Evolutionary conservation across 306 rosid species (phyloP).

Genomic region (Sphenostylis stenocarpa): DNA sequence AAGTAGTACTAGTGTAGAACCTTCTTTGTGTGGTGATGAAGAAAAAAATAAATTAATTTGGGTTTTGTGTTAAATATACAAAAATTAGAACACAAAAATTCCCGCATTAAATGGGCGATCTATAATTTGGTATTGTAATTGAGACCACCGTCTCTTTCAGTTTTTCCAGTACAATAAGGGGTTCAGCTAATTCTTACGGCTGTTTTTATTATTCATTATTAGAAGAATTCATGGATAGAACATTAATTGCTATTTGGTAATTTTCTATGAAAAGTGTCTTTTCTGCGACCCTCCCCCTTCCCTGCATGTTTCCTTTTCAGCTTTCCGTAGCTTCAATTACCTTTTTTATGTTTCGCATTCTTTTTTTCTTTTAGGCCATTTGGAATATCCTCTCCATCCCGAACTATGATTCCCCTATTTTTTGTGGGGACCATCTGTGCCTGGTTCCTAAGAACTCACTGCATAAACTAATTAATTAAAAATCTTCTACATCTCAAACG

Average conservation of each 20-base stretch:
- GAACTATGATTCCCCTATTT: constrained; percentile 42
- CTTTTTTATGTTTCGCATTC: constrained; percentile 12
- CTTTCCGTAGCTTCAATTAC: constrained; percentile 37
- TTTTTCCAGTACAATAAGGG: constrained; percentile 26
- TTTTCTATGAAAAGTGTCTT: constrained; percentile 46
- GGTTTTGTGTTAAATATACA: background rate
- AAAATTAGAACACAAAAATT: background rate
- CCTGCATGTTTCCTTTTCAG: constrained; percentile 37
- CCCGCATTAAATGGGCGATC: constrained; percentile 2
- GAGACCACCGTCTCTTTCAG: constrained; percentile 33
- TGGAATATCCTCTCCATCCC: constrained; percentile 53
- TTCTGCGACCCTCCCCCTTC: constrained; percentile 51
- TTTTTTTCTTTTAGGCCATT: constrained; percentile 18
- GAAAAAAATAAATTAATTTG: background rate
- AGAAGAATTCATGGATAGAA: constrained; percentile 26
- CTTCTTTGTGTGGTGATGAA: constrained; percentile 22
- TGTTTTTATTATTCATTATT: constrained; percentile 28
- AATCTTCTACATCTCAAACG: constrained; percentile 3
- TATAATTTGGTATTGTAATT: constrained; percentile 14
- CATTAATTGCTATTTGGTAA: constrained; percentile 14
- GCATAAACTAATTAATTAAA: constrained; percentile 19
- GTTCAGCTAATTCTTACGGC: constrained; percentile 38
- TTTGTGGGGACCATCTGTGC: constrained; percentile 41
- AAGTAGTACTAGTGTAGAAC: constrained; percentile 25
- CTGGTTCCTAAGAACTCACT: constrained; percentile 26